A percentile compares a stretch with the other conserved stretches of the same genome.
phyloP scores from a whole-genome alignment of 148 eudicot genomes.

The Dysphania ambrosioides region DNA sequence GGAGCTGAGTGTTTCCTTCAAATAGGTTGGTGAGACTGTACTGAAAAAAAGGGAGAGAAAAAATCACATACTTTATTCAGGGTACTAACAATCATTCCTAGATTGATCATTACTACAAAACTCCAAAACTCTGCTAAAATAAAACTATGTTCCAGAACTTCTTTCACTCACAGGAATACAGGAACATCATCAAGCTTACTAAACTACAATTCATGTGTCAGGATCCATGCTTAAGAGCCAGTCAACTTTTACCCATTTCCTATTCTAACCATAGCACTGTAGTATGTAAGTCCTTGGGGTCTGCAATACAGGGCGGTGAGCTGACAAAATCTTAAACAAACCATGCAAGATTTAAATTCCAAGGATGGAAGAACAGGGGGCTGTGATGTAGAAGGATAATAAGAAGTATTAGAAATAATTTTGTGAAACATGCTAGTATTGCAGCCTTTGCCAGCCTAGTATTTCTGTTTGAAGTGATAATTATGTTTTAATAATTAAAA shows the following conservation, averaged over 20 bases:
- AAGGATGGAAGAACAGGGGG: not conserved
- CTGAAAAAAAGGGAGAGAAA: conserved; percentile 43
- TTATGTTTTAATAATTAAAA: not conserved
- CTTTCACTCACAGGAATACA: not conserved
- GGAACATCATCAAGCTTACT: not conserved
- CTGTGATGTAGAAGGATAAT: not conserved
- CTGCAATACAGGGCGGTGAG: too few relatives aligned
- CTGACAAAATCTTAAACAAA: not conserved
- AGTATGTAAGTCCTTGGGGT: too few relatives aligned
- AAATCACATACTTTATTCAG: conserved; percentile 22
- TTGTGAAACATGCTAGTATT: not conserved
- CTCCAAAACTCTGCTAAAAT: not conserved
- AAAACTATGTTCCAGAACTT: not conserved
- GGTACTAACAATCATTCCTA: not conserved
- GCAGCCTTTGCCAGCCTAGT: too few relatives aligned
- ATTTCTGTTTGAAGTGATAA: not conserved
- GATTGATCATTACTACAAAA: not conserved
- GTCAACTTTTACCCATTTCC: not conserved
- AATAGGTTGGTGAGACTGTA: conserved; percentile 85
- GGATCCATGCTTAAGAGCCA: conserved; percentile 1
- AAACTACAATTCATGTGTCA: not conserved
- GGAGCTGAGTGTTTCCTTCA: conserved; percentile 73
- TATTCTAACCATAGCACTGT: not conserved
- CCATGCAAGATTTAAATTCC: conserved; percentile 1
- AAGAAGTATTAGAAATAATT: not conserved